Evolutionary conservation across 2,329 filamentous ascomycete species (phyloP), one percentile per base, ranked within the genome.

Genomic region (Alternaria triticina): DNA sequence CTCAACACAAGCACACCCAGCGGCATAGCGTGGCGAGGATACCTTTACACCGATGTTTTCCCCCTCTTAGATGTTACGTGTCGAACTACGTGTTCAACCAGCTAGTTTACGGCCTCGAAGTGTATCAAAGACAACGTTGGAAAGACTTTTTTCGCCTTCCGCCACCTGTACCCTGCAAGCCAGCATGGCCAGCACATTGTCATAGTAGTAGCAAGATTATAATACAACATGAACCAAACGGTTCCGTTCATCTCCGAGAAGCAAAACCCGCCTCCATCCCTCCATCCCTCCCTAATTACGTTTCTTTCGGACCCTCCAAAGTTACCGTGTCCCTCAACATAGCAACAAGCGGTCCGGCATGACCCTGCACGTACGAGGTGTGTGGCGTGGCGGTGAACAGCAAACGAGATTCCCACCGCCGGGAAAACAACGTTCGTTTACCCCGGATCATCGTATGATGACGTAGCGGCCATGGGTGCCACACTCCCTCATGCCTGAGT

Each of bases 351-450:
- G 65, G 33, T 54, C 47, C 47, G 70, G 72, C 70, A 67, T 67
- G 59, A 66, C 70, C 49, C 49, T 52, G 49, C 12, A 36, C 33
- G 33, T 36, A 36, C 33, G 15, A 36, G 33, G 33, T 36, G 49
- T 40, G 49, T 50, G 61, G 50, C 47, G 67, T 73, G 68, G 74
- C 74, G 74, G 74, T 76, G 74, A 74, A 75, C 62, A 69, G 63
- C 68, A 65, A 69, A 62, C 68, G 63, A 59, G 12, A 55, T 40
- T 56, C 64, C 67, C 63, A 68, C 64, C 70, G 68, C 70, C 65
- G 28, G 36, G 46, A 52, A 44, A 43, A 52, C 56, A 58, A 43
- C 46, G 46, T 50, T 64, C 65, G 62, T 69, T 61, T 70, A 69
- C 70, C 68, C 70, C 67, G 59, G 66, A 68, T 68, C 56, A 70